Evolutionary conservation across 495 filamentous ascomycete genomes (phyloP).

Genomic region (Trichoderma asperelloides): DNA sequence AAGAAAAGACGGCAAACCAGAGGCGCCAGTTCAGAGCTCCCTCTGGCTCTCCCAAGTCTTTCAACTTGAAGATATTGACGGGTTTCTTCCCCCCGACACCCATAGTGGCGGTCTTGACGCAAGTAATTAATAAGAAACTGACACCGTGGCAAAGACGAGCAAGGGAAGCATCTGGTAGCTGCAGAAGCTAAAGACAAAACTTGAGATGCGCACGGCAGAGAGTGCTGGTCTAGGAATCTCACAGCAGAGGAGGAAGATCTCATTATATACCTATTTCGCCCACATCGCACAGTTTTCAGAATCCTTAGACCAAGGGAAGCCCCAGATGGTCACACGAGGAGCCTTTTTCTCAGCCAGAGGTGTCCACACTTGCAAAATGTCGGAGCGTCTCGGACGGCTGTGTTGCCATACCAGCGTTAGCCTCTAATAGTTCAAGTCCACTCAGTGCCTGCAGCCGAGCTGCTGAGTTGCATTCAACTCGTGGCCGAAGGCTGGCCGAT

Average conservation of each 20-base stretch:
- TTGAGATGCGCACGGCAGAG: not conserved
- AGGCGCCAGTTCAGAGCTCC: slow-evolving; percentile 56
- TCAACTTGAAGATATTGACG: slow-evolving; percentile 57
- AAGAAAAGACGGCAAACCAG: slow-evolving; percentile 57
- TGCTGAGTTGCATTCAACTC: not conserved
- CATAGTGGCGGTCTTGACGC: slow-evolving; percentile 31
- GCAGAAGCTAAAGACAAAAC: not conserved
- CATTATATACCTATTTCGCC: not conserved
- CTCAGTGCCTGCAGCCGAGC: not conserved
- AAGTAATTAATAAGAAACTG: not conserved
- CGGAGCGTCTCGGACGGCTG: not conserved
- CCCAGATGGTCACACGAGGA: not conserved
- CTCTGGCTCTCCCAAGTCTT: slow-evolving; percentile 44
- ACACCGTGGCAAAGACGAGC: not conserved
- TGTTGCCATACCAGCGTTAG: not conserved
- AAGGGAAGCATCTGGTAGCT: not conserved
- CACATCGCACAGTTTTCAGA: not conserved
- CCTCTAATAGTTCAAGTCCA: not conserved
- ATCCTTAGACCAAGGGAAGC: not conserved
- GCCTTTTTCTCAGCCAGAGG: not conserved
- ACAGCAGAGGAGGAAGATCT: not conserved
- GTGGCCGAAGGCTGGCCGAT: not conserved
- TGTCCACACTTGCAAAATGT: not conserved
- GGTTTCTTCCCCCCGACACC: slow-evolving; percentile 55
- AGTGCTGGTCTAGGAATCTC: not conserved